Evolutionary conservation across 129 eudicot species (phyloP), one percentile per base, ranked within the genome.

Genomic region (Centaurea solstitialis): DNA sequence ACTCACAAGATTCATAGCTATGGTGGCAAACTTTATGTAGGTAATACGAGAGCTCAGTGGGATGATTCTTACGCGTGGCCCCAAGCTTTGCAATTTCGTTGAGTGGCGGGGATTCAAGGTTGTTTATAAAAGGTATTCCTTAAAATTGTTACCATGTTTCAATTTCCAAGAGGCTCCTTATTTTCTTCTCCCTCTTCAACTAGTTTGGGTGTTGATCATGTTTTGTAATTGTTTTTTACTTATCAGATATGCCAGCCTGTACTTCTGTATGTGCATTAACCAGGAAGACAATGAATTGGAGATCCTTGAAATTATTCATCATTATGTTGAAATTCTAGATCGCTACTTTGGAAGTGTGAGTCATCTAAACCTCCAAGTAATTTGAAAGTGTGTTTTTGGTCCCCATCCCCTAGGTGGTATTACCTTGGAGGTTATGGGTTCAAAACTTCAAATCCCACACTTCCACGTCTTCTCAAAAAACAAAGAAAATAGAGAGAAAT

Each of bases 261-360:
- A 94, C 79, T 94, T 94, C 87, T 94, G 98, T 86, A 94, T 94
- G 97, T 94, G 98, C 81, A 87, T 94, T 53, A 88, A 92, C 84
- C 96, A 92, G 83, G 93, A 94, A 61, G 98, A 94, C 84, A 94
- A 94, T 86, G 98, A 94, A 78, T 57, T 94, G 83, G 98, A 94
- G 89, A 68, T 90, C 83, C 98, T 92, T 40, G 98, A 94, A 86
- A 92, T 94, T 30, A 88, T 94, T 72, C 98, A 94, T 85, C 98
- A 94, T 82, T 94, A 74, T 86, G 98, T 94, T 10, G 97, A 92
- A 89, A 90, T 94, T 50, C 89, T 94, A 41, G 97, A 94, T 80
- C 93, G 96, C 68, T 94, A 94, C 86, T 94, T 94, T 30, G 97
- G 98, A 77, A 94, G 98, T 86, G 98, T 92, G 70, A 94, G 97